Base-by-base conservation (phyloP, 495 filamentous ascomycete genomes). In the Aspergillus nidulans region DNA sequence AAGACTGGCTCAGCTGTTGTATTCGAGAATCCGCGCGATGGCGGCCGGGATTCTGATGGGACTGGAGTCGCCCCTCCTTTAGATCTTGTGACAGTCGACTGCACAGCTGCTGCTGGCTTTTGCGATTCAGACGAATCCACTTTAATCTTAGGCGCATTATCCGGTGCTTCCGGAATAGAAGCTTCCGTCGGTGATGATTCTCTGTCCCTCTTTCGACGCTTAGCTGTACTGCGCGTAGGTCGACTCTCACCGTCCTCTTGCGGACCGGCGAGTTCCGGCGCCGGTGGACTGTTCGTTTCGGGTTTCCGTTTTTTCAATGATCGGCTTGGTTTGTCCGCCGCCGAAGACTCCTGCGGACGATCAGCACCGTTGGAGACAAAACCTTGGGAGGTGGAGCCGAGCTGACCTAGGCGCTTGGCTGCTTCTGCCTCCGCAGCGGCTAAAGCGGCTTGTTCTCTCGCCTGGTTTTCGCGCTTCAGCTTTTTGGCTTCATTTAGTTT, bases 401-500 rank as follows among this genome's bases (percentile, higher is more conserved):
- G 50, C 46, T 53, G 53, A 36, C 69, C 70, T 59, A 86, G 73
- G 52, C 75, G 78, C 53, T 79, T 77, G 26, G 81, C 80, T 19
- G 82, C 82, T 63, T 88, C 85, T 61, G 87, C 83, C 63, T 86
- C 79, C 15, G 76, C 70, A 6, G 73, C 77, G 43, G 77, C 69
- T 42, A 53, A 49, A 26, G 56, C 56, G 13, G 75, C 74, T 45
- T 86, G 84, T 67, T 90, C 84, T 44, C 87, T 81, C 36, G 74
- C 74, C 69, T 88, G 63, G 52, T 79, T 77, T 69, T 92, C 89
- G 42, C 85, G 83, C 75, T 95, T 96, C 48, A 90, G 74, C 63
- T 94, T 95, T 76, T 96, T 96, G 6, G 90, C 89, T 63, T 95
- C 89, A 65, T 95, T 95, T 44, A 95, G 67, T 61, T 90, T 89